Base-by-base conservation (phyloP, 331 rosid species). In the Pyracantha coccinea region DNA sequence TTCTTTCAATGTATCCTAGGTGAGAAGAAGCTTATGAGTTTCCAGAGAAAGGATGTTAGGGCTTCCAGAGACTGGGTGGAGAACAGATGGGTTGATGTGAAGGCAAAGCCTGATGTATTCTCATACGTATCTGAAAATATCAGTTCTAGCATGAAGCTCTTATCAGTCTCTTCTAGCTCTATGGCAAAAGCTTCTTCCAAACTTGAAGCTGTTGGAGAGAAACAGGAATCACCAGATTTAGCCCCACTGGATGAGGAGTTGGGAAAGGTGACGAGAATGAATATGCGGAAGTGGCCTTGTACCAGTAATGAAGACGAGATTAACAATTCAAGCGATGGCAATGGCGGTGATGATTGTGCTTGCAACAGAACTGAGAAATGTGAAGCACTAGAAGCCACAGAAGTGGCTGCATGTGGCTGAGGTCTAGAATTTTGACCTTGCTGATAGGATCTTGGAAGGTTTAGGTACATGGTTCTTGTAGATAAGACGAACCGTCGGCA, bases 1-100 rank as follows among this genome's bases (percentile, higher is more conserved):
- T 69, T 50, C 78, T 59, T 75, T 47, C 72, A 70, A 21, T 77
- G 33, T 77, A 75, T 73, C 75, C 74, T 59, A 92, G 97, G 89
- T 70, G 97, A 92, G 85, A 84, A 71, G 57, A 85, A 62, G 87
- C 67, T 77, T 58, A 72, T 89, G 77, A 75, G 19, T 44, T 62
- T 85, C 14, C 82, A 84, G 70, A 83, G 70, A 75, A 83, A 81
- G 75, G 28, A 86, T 32, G 28, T 90, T 69, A 83, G 96, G 70
- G 76, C 81, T 81, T 85, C 96, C n/a, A 87, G 71, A 76, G 97
- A 92, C 41, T 90, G 96, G 96, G 41, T 85, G 68, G 84, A 76
- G 66, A 73, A 85, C 81, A 82, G 63, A 65, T 92, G 97, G 97
- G 81, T 88, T 72, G 90, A 81, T 69, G 72, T 87, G 75, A 72